phyloP scores from a whole-genome alignment of 2,329 filamentous ascomycete genomes.

The Clonostachys byssicola region DNA sequence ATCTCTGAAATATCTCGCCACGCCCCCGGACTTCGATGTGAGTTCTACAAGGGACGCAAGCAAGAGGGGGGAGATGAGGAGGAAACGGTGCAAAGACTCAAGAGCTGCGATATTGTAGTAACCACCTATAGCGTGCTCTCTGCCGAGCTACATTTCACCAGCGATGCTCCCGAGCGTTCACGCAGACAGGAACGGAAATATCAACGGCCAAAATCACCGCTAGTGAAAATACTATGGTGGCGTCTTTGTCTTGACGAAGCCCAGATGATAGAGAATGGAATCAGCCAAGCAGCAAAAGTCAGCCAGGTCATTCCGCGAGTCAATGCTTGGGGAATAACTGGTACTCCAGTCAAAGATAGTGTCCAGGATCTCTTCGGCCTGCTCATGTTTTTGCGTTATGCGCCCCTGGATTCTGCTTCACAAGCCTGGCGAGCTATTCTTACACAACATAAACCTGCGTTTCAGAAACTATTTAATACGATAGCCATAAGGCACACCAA shows the following conservation, averaged over 20 bases:
- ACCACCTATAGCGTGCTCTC: slow-evolving; percentile 70
- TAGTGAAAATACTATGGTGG: slow-evolving; percentile 86
- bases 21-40: slow-evolving; percentile 51
- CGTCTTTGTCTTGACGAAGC: slow-evolving; percentile 74
- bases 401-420: slow-evolving; percentile 66
- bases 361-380: slow-evolving; percentile 76
- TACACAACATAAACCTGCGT: slow-evolving; percentile 54
- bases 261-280: slow-evolving; percentile 90
- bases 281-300: slow-evolving; percentile 77
- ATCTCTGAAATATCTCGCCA: slow-evolving; percentile 54
- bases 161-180: slow-evolving; percentile 62
- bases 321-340: slow-evolving; percentile 90
- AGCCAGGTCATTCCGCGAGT: slow-evolving; percentile 75
- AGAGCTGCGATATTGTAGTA: slow-evolving; percentile 53
- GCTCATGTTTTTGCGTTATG: slow-evolving; percentile 73
- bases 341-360: slow-evolving; percentile 78
- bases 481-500: slow-evolving; percentile 87
- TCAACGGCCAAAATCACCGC: slow-evolving; percentile 64
- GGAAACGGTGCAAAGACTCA: slow-evolving; percentile 37
- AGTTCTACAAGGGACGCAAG: slow-evolving; percentile 50
- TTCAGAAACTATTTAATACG: slow-evolving; percentile 63
- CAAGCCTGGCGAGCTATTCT: slow-evolving; percentile 67
- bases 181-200: slow-evolving; percentile 64
- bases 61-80: slow-evolving; percentile 23
- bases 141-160: slow-evolving; percentile 74